Percentiles rank a stretch among this genome's conserved stretches.
Evolutionary conservation across 257 asterid genomes (phyloP).

Genomic region (Nicotiana knightiana): DNA sequence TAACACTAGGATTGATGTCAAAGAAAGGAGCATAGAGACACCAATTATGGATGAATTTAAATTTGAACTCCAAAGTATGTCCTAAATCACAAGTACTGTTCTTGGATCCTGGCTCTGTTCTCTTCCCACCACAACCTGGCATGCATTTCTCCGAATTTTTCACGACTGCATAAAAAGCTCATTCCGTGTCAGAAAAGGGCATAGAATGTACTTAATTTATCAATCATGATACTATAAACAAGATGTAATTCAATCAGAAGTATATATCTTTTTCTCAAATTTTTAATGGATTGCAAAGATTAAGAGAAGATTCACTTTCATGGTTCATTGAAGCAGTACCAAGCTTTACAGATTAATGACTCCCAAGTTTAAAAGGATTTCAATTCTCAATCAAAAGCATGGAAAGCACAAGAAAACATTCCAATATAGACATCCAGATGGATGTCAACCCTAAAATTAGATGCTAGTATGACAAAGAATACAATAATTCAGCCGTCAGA

Average conservation of each 20-base stretch:
- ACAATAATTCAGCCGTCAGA: neutral
- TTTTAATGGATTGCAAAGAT: neutral
- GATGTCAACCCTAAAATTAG: neutral
- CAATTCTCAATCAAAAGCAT: neutral
- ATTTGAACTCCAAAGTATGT: neutral
- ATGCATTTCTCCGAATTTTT: conserved; percentile 82
- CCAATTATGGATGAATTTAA: neutral
- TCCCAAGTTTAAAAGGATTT: neutral
- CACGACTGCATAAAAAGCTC: conserved; percentile 60
- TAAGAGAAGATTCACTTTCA: neutral
- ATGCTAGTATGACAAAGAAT: neutral
- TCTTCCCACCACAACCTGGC: conserved; percentile 98
- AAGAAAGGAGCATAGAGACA: neutral
- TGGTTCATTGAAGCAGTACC: neutral
- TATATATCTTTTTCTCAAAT: neutral
- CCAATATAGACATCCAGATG: neutral
- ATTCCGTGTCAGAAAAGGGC: neutral
- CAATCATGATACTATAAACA: neutral
- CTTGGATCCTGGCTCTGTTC: conserved; percentile 81
- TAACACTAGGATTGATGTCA: neutral
- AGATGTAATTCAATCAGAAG: neutral
- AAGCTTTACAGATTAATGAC: neutral
- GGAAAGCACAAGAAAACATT: neutral
- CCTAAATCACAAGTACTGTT: conserved; percentile 63
- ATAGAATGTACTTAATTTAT: neutral